phyloP scores from a whole-genome alignment of 768 basidiomycete species.

The Kwoniella bestiolae region DNA sequence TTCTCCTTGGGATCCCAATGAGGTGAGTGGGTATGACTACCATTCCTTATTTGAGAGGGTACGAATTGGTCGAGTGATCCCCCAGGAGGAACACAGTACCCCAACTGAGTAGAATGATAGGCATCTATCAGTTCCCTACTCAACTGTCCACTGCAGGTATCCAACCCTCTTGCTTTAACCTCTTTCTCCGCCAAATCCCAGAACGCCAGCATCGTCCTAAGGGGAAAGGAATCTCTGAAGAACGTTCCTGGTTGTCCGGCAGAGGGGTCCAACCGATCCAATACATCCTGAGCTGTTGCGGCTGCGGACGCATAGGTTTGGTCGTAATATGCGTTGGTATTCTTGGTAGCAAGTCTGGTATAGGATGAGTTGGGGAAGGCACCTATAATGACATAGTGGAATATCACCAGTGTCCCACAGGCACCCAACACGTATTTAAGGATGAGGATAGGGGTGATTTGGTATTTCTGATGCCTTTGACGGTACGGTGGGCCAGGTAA shows the following conservation, averaged over 20 bases:
- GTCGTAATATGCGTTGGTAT: neutral
- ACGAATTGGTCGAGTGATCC: neutral
- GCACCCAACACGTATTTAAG: slow-evolving; percentile 25
- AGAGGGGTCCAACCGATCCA: slow-evolving; percentile 23
- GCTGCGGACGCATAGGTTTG: slow-evolving; percentile 5
- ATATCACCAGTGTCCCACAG: slow-evolving; percentile 10
- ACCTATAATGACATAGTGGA: slow-evolving; percentile 34
- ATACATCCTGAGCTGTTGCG: slow-evolving; percentile 3
- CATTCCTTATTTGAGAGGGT: slow-evolving; percentile 9
- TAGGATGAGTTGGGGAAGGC: slow-evolving; percentile 29
- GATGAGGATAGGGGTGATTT: slow-evolving; percentile 3
- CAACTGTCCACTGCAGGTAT: slow-evolving; percentile 45
- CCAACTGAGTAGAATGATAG: slow-evolving; percentile 33
- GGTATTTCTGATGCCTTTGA: neutral
- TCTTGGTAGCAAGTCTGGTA: slow-evolving; percentile 7
- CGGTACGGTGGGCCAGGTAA: slow-evolving; percentile 10
- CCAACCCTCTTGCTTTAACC: slow-evolving; percentile 26
- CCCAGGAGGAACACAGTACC: slow-evolving; percentile 28
- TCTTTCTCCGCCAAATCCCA: slow-evolving; percentile 44
- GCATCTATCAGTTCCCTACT: slow-evolving; percentile 36
- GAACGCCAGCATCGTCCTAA: slow-evolving; percentile 33
- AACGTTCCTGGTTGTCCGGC: slow-evolving; percentile 35
- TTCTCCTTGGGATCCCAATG: neutral
- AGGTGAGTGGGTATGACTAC: slow-evolving; percentile 4
- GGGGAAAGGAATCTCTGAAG: slow-evolving; percentile 42